Conservation (phyloP, 805 yeast genomes). For the Candida succiphila region DNA sequence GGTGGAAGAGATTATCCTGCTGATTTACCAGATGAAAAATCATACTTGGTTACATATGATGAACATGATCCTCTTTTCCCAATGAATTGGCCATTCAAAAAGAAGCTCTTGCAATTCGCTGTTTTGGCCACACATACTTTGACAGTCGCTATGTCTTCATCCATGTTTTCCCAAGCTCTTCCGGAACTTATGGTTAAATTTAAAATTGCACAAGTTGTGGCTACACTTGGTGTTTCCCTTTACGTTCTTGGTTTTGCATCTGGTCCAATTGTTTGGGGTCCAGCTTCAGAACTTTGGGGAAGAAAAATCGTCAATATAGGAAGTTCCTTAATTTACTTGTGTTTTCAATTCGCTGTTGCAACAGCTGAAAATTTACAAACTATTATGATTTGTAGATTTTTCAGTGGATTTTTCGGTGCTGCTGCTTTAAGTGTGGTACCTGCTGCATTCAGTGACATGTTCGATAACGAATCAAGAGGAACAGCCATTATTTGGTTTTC, state of each 20-base stretch:
- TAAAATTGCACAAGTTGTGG: constrained; percentile 58
- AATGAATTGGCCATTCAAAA: constrained; percentile 55
- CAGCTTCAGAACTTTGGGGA: constrained; percentile 71
- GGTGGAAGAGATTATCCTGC: constrained; percentile 57
- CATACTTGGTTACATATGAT: constrained; percentile 61
- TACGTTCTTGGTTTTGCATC: constrained; percentile 91
- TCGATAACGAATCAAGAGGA: constrained; percentile 58
- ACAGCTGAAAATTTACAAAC: constrained; percentile 74
- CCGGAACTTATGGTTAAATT: constrained; percentile 36
- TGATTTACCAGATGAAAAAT: constrained; percentile 39
- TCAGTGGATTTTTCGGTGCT: constrained; percentile 75
- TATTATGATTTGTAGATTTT: constrained; percentile 65
- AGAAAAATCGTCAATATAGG: constrained; percentile 51
- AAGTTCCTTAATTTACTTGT: constrained; percentile 44
- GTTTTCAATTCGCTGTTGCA: constrained; percentile 67
- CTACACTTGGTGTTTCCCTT: constrained; percentile 65
- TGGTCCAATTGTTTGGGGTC: constrained; percentile 90
- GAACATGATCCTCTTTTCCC: constrained; percentile 75
- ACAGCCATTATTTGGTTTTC: constrained; percentile 64
- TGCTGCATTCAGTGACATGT: constrained; percentile 80
- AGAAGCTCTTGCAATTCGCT: constrained; percentile 34
- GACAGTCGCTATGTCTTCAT: constrained; percentile 65
- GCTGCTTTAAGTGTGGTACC: constrained; percentile 83
- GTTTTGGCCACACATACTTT: constrained; percentile 39
- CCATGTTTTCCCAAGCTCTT: constrained; percentile 65